Base-by-base conservation (phyloP, 805 yeast genomes). In the Metschnikowia reukaufii region DNA sequence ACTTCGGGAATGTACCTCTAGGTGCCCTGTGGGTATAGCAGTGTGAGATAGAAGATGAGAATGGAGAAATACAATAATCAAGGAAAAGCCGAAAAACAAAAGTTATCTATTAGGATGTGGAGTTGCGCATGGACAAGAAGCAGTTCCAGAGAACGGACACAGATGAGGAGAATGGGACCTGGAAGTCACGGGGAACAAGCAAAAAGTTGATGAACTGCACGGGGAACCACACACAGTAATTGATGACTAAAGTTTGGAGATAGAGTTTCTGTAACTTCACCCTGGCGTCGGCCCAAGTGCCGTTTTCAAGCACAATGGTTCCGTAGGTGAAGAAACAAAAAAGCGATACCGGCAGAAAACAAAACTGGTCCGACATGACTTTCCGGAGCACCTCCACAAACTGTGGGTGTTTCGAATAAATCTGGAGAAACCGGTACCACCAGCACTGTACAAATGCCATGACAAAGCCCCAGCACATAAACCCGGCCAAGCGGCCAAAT, bases 101-200 rank as follows among this genome's bases (percentile, higher is more conserved):
- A 17, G 9, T 18, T n/a, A n/a, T 38, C 34, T 29, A 6, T 30
- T 20, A 41, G 2, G 47, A 36, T 15, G 41, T 30, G 6, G 73
- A 66, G 50, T 88, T 88, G 58, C 87, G 74, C 78, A 88, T 81
- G 0, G 96, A 89, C 41, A 92, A 70, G 68, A 86, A 91, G 44
- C 97, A 90, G 62, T 94, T 92, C 98, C 99, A 92, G 31, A 92
- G 69, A 16, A 92, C 95, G 23, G 96, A 92, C 5, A 94, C 73
- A 16, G 68, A 87, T 7, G 94, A 85, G 45, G 95, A 84, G 63
- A 94, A 92, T 0, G 97, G 97, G 4, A 92, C 96, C 65, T 92
- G 98, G 55, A 82, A 78, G 49, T 74, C 74, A 49, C 81, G 73
- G 1, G 92, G 92, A 65, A 87, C 78, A 2, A 84, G 60, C 45